Percentiles rank a stretch among this genome's conserved stretches.
Evolutionary conservation across 208 protist genomes (phyloP).

Genomic region (Sergeia podlipaevii): DNA sequence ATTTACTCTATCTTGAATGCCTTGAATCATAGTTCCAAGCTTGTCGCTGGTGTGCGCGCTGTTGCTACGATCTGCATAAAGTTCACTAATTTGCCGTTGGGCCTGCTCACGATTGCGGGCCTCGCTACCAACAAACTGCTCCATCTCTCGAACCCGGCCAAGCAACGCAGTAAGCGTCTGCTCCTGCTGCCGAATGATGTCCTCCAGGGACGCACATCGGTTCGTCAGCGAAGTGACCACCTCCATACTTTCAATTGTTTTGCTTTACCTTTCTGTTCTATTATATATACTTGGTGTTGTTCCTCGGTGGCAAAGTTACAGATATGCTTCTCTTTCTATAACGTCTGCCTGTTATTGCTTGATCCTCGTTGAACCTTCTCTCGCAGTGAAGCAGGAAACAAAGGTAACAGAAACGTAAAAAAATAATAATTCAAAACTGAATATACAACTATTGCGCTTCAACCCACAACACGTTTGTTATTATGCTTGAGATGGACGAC

Average conservation of each 20-base stretch:
- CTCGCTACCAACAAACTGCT: slow-evolving; percentile 63
- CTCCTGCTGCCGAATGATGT: slow-evolving; percentile 75
- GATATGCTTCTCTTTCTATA: too few relatives aligned
- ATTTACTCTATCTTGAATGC: slow-evolving; percentile 43
- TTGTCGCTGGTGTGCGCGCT: slow-evolving; percentile 12
- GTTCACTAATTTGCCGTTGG: slow-evolving; percentile 37
- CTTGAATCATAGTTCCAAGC: slow-evolving; percentile 20
- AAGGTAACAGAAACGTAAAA: too few relatives aligned
- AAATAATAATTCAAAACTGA: too few relatives aligned
- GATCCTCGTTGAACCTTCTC: too few relatives aligned
- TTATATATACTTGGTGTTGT: too few relatives aligned
- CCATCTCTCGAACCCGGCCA: slow-evolving; percentile 71
- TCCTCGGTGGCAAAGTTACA: too few relatives aligned
- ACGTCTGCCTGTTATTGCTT: background rate
- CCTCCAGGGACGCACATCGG: slow-evolving; percentile 74
- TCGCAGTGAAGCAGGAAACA: too few relatives aligned
- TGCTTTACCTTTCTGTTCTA: background rate
- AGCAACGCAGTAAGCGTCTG: slow-evolving; percentile 48
- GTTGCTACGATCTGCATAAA: slow-evolving; percentile 26
- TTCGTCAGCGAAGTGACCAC: slow-evolving; percentile 40
- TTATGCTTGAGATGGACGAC: too few relatives aligned
- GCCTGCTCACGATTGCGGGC: slow-evolving; percentile 32
- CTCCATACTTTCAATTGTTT: slow-evolving; percentile 10
- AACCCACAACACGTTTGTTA: too few relatives aligned
- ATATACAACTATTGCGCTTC: too few relatives aligned